Base-by-base conservation (phyloP, 2,329 filamentous ascomycete species). In the Exophiala bonariae region DNA sequence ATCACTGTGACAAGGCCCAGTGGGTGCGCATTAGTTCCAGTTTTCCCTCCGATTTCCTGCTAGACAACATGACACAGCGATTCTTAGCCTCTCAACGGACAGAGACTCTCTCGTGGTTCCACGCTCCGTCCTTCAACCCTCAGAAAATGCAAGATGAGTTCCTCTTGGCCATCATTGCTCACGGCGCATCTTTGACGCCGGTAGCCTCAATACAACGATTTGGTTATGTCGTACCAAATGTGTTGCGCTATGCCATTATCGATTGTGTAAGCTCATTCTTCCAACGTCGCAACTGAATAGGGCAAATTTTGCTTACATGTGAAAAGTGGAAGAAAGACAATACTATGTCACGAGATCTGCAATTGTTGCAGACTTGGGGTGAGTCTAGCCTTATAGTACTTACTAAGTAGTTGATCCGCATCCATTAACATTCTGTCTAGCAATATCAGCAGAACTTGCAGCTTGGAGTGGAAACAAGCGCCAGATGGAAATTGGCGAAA, bases 21-120 rank as follows among this genome's bases (percentile, higher is more conserved):
- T n/a, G n/a, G n/a, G 17, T 28, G 3, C 16, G 79, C 76, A n/a
- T 77, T 74, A 64, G 69, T 13, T 63, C 67, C 3, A 70, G 66
- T 0, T 72, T 73, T 13, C 70, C 69, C 0, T 66, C 66, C 0
- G 62, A 64, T 0, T 67, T 72, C 22, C 45, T 73, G 1, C 49
- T 73, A 6, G 66, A 70, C 31, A 63, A 62, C 0, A 49, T 73
- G 0, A 60, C 72, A 0, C 68, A 72, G 41, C 64, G 62, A 14
- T 70, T 63, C 22, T 56, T 71, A 3, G 60, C 61, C 0, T 60
- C 60, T 0, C 37, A 32, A 17, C 58, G 63, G 1, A 49, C 57
- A 1, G 56, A 57, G 18, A 55, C 69, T 0, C 61, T 60, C 0
- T 57, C 62, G 0, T 72, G 66, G 47, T 59, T 74, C 2, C 70